Evolutionary conservation across 495 filamentous ascomycete genomes (phyloP), one percentile per base, ranked within the genome.

Genomic region (Cercophora newfieldiana): DNA sequence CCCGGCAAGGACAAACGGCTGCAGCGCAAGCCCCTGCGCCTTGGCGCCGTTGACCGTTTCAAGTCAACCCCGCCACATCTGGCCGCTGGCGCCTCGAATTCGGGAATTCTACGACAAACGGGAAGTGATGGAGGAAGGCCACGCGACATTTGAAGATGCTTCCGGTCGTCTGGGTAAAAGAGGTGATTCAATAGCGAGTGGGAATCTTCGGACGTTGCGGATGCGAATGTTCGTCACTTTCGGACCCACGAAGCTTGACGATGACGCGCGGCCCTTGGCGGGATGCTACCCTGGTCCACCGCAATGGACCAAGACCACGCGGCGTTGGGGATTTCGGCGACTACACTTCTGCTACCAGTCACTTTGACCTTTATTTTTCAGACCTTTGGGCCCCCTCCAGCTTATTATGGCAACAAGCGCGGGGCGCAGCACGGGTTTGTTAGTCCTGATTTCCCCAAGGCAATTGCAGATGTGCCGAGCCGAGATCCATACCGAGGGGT

Each of bases 251-350:
- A 18, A 7, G 7, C 37, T 10, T 7, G 7, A 10, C 55, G 24
- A 58, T 30, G 55, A 58, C 55, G 55, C 55, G 55, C 55, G 55
- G 55, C 55, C 55, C 55, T 58, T 28, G 55, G 22, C 3, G 55
- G 28, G 14, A 22, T 28, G 24, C 26, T 10, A 7, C 10, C 10
- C 19, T 19, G 7, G 7, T 7, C n/a, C n/a, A n/a, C n/a, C n/a
- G n/a, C n/a, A n/a, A n/a, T n/a, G n/a, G 49, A 53, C 19, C 8
- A 25, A 1, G 19, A 25, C 19, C 37, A 14, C 37, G 37, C 37
- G 12, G 10, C 37, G 37, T 44, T 44, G 37, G 37, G 37, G 18
- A 14, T 44, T 16, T 16, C 37, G 18, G 37, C 37, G 30, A 44
- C 4, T 44, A 44, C n/a, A n/a, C n/a, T n/a, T n/a, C n/a, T n/a